Conservation (phyloP, 2,329 filamentous ascomycete species). For the Aspergillus ochraceus region DNA sequence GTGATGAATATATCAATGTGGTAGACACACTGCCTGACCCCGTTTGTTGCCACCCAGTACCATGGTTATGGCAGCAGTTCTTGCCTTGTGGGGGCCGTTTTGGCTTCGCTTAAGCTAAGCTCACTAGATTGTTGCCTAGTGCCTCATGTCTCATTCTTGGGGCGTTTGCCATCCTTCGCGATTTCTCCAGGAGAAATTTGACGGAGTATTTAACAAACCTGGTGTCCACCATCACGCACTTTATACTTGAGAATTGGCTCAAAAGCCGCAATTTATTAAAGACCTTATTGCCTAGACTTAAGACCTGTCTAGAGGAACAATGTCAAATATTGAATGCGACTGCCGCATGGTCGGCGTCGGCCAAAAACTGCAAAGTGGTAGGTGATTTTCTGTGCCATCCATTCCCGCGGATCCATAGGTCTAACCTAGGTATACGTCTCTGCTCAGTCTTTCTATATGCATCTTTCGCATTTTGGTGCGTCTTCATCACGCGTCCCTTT, state of each 20-base stretch:
- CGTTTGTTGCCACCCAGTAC: background rate
- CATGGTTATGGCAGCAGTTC: background rate
- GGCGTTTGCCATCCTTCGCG: too few relatives aligned
- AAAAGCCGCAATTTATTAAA: too few relatives aligned
- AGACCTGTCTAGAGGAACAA: background rate
- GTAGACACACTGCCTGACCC: background rate
- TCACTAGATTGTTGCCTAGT: background rate
- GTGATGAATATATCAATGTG: background rate
- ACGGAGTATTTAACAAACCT: background rate
- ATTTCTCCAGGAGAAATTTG: too few relatives aligned
- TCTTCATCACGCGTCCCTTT: background rate
- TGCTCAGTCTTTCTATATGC: background rate
- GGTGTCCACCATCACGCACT: background rate
- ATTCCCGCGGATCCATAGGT: accelerated
- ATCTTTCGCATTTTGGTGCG: background rate
- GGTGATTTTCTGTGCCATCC: too few relatives aligned
- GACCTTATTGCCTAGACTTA: too few relatives aligned
- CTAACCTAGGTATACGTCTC: background rate
- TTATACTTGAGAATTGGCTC: background rate
- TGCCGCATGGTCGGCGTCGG: background rate
- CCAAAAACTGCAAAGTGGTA: background rate
- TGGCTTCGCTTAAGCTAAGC: background rate
- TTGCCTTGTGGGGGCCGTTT: background rate
- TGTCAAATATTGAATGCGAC: background rate
- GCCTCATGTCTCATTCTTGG: too few relatives aligned